Evolutionary conservation across 2,329 filamentous ascomycete genomes (phyloP).

Genomic region (Sporothrix dimorphospora): DNA sequence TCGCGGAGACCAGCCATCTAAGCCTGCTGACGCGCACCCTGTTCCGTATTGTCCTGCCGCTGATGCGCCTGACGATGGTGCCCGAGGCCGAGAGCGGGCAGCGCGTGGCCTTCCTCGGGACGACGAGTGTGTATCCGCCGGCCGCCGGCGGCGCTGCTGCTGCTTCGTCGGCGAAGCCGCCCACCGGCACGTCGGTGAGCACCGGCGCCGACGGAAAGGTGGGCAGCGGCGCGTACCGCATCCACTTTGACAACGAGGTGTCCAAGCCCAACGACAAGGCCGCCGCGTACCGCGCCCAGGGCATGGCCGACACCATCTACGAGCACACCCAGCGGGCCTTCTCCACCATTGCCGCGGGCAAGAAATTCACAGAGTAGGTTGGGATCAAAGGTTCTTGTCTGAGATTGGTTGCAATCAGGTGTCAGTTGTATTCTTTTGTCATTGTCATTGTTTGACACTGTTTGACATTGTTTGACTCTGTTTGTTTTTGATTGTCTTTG

Average conservation of each 20-base stretch:
- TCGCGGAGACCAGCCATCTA: slow-evolving; percentile 14
- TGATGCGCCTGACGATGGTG: slow-evolving; percentile 7
- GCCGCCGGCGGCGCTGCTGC: background rate
- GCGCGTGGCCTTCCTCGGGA: slow-evolving; percentile 20
- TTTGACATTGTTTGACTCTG: background rate
- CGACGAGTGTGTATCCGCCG: slow-evolving; percentile 1
- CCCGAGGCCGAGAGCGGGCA: slow-evolving; percentile 22
- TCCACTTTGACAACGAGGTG: slow-evolving; percentile 13
- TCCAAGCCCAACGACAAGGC: background rate
- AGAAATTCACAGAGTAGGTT: slow-evolving; percentile 13
- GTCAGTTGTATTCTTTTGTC: too few species aligned
- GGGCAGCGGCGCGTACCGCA: slow-evolving; percentile 29
- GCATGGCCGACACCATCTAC: slow-evolving; percentile 23
- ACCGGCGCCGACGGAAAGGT: background rate
- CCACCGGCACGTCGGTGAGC: background rate
- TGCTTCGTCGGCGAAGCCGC: background rate
- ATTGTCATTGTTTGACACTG: background rate
- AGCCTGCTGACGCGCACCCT: slow-evolving; percentile 2
- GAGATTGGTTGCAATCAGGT: too few species aligned
- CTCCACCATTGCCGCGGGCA: slow-evolving; percentile 11
- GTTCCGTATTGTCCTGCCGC: background rate
- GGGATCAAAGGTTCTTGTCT: too few species aligned
- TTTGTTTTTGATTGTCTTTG: background rate
- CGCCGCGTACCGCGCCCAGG: background rate
- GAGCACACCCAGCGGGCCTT: slow-evolving; percentile 25